Evolutionary conservation across 108 stramenopile genomes (phyloP).

Genomic region (Nannochloropsis salina): DNA sequence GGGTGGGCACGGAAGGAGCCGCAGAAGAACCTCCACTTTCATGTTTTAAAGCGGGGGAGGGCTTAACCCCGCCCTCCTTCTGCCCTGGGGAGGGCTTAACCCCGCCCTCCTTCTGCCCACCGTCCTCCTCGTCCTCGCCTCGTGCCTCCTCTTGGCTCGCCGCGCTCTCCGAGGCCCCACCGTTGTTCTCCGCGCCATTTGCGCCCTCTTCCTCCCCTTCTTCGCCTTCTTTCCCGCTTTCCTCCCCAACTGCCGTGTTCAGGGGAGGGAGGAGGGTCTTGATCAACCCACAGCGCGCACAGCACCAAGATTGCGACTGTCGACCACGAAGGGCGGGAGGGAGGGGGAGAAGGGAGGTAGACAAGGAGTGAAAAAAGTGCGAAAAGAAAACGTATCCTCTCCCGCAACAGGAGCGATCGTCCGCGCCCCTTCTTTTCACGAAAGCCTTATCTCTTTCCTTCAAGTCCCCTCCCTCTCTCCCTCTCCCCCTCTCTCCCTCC

Average conservation of each 20-base stretch:
- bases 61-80: not conserved
- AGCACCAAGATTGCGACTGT: not conserved
- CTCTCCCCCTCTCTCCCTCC: not conserved
- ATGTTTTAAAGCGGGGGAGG: not conserved
- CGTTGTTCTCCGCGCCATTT: too few relatives aligned
- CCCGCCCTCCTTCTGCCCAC: not conserved
- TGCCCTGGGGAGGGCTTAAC: too few relatives aligned
- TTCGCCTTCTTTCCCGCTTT: not conserved
- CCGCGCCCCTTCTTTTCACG: too few relatives aligned
- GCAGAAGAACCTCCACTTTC: not conserved
- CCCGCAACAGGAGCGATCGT: too few relatives aligned
- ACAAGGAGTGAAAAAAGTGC: not conserved
- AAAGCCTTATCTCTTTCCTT: too few relatives aligned
- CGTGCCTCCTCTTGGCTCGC: not conserved
- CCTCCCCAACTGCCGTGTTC: not conserved
- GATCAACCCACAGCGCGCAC: not conserved
- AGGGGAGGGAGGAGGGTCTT: not conserved
- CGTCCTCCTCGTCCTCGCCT: not conserved
- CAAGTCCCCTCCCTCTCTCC: not conserved
- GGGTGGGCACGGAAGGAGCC: not conserved
- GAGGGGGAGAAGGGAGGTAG: not conserved
- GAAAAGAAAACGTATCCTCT: not conserved
- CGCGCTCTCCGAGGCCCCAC: not conserved
- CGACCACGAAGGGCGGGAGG: not conserved
- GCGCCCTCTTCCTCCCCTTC: not conserved